Evolutionary conservation across 2,329 filamentous ascomycete genomes (phyloP), one percentile per base, ranked within the genome.

Genomic region (Epichloe bromicola): DNA sequence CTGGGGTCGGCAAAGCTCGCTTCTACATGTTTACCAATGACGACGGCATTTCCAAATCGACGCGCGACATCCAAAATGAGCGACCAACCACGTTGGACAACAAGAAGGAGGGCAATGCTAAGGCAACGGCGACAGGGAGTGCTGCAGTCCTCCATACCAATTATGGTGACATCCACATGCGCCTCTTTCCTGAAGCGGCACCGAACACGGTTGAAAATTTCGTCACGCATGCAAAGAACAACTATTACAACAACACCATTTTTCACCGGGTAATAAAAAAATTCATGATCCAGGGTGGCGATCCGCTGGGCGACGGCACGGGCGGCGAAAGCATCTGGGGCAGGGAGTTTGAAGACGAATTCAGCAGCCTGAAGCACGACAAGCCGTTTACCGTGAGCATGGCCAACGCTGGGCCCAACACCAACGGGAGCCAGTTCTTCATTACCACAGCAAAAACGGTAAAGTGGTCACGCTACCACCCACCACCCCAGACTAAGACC

Each of bases 21-120:
- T 98, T 98, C 70, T 98, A 96, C 75, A 89, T 97, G 82, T 98
- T 96, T 68, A 95, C 88, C 37, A 95, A 96, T 65, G 86, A 95
- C 39, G 79, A 83, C 38, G 85, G 88, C 23, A 77, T 93, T 48
- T 85, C 83, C 58, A 95, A 91, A 66, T 85, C 86, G 7, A 83
- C 84, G 37, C 83, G 93, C 58, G 93, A 98, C 65, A 77, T 98
- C 11, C 89, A 95, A 59, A 98, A 98, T 65, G 93, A 98, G 69
- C 90, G 89, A 59, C 93, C 91, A 0, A 84, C 80, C 1, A 75
- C 82, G 49, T 64, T 83, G 17, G 78, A 77, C 43, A 73, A 72
- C 57, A 79, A 75, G 63, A 82, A 77, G 66, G 71, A 71, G 45
- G 68, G 69, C 23, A 61, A 63, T 53, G 58, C 59, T 17, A 86